Evolutionary conservation across 164 flowering plant genomes (phyloP), one percentile per base, ranked within the genome.

Genomic region (Berberis vulgaris): DNA sequence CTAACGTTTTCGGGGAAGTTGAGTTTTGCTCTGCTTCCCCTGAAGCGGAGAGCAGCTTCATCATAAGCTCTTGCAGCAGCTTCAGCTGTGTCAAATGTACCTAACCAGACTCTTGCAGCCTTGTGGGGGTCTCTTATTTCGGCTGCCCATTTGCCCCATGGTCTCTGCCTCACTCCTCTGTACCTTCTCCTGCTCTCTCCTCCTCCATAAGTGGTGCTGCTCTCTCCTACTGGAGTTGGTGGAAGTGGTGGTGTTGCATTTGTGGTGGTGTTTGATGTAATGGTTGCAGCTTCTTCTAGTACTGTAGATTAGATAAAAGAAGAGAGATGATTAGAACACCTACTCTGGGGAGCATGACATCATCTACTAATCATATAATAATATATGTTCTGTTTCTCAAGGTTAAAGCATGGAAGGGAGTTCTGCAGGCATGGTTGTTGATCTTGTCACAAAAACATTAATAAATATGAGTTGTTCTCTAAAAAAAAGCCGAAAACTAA

Each of bases 131-230:
- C 87, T 1, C 87, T 75, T 7, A 83, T 83, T 70, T 83, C 87
- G 0, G 87, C 87, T 43, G 87, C 87, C 83, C 84, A 83, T 71
- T 81, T 83, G 0, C 87, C 84, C 87, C 87, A 81, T 40, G 87
- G 87, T 66, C 87, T 73, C 65, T 81, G 84, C 52, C 87, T 66
- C 40, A 81, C 84, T 54, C 87, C 87, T 63, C 87, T 81, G 76
- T 81, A 83, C 67, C 73, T 76, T 60, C 81, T 80, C 46, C 87
- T 76, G 5, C 74, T 67, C 66, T 81, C 80, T 2, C 54, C 54
- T 65, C 67, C 77, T 59, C 57, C 75, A 1, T 52, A 26, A 5
- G 72, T 62, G 2, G 54, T 56, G 3, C 26, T 26, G 26, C 44
- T 45, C 57, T 65, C 78, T 3, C 49, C 59, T 41, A 67, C 13